Evolutionary conservation across 768 basidiomycete genomes (phyloP), one percentile per base, ranked within the genome.

Genomic region (Mycena leptocephala): DNA sequence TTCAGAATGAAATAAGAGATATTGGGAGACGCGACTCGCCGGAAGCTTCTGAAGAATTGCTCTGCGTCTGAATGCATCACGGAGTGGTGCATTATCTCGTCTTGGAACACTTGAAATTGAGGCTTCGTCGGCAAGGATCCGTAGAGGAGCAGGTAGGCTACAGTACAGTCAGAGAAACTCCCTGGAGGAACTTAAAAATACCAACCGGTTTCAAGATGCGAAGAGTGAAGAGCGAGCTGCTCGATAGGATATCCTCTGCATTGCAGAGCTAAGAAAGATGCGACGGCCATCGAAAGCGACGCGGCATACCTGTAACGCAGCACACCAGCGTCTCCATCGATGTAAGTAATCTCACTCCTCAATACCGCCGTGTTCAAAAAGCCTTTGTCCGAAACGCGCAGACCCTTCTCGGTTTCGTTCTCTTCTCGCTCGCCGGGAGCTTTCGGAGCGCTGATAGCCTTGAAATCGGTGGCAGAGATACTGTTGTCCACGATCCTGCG

Each of bases 161-260:
- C 48, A 41, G 22, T 35, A 28, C 13, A 46, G 61, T 79, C 51
- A 72, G 62, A 51, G 20, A 33, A 26, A 10, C 39, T 16, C 28
- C n/a, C n/a, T n/a, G n/a, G n/a, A 56, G n/a, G 9, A 28, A 53
- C n/a, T 33, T 9, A 30, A 63, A 58, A 66, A 51, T 16, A 26
- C 83, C 39, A 41, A 88, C 89, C 87, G 22, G 91, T 90, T 83
- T 98, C 96, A 58, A 97, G 90, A 86, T 96, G 96, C 2, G 90
- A 92, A 0, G 95, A 96, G 70, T 92, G 90, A 33, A 92, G 86
- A 0, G 96, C 96, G 37, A 98, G 92, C 81, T 97, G 95, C 81
- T 98, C 97, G 78, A 98, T 97, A 20, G 97, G 96, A 82, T 97
- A 97, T 26, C 97, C 97, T 85, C 96, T 95, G 79, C 46, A 65